A percentile compares a stretch with the other conserved stretches of the same genome.
Conservation (phyloP, 495 filamentous ascomycete genomes). For the Talaromyces stipitatus region DNA sequence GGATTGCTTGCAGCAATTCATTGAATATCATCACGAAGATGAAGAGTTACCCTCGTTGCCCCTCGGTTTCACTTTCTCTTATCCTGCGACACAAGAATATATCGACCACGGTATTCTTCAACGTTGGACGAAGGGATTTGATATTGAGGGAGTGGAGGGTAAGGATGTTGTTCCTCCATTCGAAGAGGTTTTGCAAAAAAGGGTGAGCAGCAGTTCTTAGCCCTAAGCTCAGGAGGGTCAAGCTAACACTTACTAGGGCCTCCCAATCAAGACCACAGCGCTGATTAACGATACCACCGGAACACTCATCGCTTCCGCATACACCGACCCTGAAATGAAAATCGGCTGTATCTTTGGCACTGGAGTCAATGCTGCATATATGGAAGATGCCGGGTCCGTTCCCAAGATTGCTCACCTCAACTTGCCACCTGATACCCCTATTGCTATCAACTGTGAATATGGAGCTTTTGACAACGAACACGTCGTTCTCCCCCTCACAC, state of each 20-base stretch:
- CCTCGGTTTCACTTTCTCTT: constrained; percentile 97
- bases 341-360: constrained; percentile 99
- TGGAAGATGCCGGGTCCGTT: constrained; percentile 85
- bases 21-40: constrained; percentile 81
- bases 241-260: constrained; percentile 43
- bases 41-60: constrained; percentile 55
- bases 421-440: constrained; percentile 78
- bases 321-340: constrained; percentile 84
- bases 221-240: neutral
- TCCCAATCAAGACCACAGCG: constrained; percentile 89
- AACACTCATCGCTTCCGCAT: constrained; percentile 95
- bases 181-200: constrained; percentile 69
- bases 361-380: constrained; percentile 96
- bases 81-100: constrained; percentile 92
- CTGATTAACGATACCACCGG: constrained; percentile 98
- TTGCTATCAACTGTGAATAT: constrained; percentile 99
- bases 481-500: constrained; percentile 80
- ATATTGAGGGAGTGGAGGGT: constrained; percentile 93
- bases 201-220: constrained; percentile 42
- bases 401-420: constrained; percentile 93
- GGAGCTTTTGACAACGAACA: constrained; percentile 98
- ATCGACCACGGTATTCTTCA: constrained; percentile 94
- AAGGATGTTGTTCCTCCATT: constrained; percentile 91
- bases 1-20: constrained; percentile 93
- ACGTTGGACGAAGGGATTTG: constrained; percentile 98